Conservation (phyloP, 139 green algal species). For the Bryopsis sp. region DNA sequence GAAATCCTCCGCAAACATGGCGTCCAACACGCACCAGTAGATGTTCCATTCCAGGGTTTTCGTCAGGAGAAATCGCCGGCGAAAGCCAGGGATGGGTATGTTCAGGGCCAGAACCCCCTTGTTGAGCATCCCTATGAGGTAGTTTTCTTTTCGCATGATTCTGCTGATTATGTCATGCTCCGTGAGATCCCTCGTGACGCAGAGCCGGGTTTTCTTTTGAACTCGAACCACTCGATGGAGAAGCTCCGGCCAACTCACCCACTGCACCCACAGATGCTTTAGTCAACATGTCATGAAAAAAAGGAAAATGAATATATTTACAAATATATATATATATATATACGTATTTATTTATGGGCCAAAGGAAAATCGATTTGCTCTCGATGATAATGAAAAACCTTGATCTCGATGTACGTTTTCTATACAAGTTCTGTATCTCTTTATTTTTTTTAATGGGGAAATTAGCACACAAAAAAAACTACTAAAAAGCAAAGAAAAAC, state of each 20-base stretch:
- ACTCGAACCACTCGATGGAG: slow-evolving; percentile 68
- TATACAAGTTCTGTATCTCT: too few relatives aligned
- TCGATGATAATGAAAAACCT: too few relatives aligned
- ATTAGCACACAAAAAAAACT: too few relatives aligned
- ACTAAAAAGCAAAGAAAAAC: too few relatives aligned
- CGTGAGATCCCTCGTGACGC: slow-evolving; percentile 63
- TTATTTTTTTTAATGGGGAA: too few relatives aligned
- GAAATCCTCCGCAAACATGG: slow-evolving; percentile 83
- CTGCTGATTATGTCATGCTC: slow-evolving; percentile 82
- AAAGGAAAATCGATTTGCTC: too few relatives aligned
- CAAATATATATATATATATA: too few relatives aligned
- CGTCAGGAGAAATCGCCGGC: slow-evolving; percentile 66
- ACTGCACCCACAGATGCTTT: too few relatives aligned
- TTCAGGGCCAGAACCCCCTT: slow-evolving; percentile 59
- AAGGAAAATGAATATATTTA: too few relatives aligned
- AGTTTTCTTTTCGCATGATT: slow-evolving; percentile 95
- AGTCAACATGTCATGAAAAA: too few relatives aligned
- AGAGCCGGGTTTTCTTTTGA: slow-evolving; percentile 66
- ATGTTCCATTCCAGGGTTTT: slow-evolving; percentile 94
- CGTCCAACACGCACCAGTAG: slow-evolving; percentile 71
- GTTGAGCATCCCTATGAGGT: slow-evolving; percentile 85
- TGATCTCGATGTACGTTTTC: too few relatives aligned
- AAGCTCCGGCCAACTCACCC: slow-evolving; percentile 80
- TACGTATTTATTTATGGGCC: too few relatives aligned
- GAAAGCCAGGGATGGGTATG: slow-evolving; percentile 30